Percentiles rank a stretch among this genome's conserved stretches.
Conservation (phyloP, 352 stramenopile genomes). For the Pythium phragmiticola region DNA sequence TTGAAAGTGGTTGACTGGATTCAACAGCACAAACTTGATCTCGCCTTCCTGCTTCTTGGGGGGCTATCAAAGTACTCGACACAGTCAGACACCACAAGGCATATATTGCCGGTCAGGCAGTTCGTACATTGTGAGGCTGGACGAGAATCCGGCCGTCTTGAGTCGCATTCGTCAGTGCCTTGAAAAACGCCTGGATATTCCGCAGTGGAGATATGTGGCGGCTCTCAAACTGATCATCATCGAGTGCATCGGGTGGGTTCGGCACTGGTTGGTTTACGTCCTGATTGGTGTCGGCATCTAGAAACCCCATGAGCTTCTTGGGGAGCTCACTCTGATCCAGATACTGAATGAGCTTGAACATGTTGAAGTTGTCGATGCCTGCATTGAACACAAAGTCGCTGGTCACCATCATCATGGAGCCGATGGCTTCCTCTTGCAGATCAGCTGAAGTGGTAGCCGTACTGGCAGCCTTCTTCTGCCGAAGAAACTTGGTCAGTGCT, state of each 20-base stretch:
- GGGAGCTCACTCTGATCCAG: constrained; percentile 71
- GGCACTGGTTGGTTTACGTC: constrained; percentile 1
- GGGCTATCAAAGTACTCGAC: constrained; percentile 24
- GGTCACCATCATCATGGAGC: constrained; percentile 72
- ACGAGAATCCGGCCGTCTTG: constrained; percentile 73
- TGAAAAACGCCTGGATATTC: constrained; percentile 72
- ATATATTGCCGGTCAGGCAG: not conserved
- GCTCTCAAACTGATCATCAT: constrained; percentile 58
- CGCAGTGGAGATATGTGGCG: constrained; percentile 81
- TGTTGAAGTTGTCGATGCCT: constrained; percentile 83
- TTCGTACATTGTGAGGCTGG: constrained; percentile 55
- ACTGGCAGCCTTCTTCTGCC: constrained; percentile 20
- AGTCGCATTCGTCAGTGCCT: constrained; percentile 67
- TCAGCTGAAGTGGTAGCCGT: not conserved
- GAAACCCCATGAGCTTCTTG: constrained; percentile 84
- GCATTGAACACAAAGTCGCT: constrained; percentile 87
- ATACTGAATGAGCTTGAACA: constrained; percentile 90
- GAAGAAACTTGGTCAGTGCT: constrained; percentile 75
- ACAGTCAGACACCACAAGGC: not conserved
- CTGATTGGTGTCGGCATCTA: constrained; percentile 39
- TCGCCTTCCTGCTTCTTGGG: constrained; percentile 46
- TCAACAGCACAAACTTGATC: constrained; percentile 96
- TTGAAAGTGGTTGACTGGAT: constrained; percentile 93
- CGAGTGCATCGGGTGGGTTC: constrained; percentile 13
- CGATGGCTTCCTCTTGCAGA: constrained; percentile 21